Conservation (phyloP, 768 basidiomycete species). For the Amanita muscaria region DNA sequence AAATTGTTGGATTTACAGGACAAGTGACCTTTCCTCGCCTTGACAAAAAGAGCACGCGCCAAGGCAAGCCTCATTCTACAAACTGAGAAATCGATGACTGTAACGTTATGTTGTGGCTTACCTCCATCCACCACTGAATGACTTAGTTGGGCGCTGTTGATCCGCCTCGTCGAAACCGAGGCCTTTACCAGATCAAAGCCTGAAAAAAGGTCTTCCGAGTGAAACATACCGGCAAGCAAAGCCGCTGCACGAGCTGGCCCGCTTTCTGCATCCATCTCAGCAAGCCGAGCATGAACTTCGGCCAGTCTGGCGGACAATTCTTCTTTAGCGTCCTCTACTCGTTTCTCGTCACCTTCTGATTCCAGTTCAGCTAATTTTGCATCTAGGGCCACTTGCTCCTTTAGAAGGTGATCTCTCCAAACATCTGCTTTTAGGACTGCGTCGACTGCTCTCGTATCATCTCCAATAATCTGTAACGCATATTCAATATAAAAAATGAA, state of each 20-base stretch:
- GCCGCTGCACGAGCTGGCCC: constrained; percentile 92
- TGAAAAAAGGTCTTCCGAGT: not conserved
- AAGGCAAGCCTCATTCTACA: constrained; percentile 90
- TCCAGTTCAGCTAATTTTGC: constrained; percentile 66
- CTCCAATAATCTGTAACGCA: constrained; percentile 66
- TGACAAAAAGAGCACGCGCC: constrained; percentile 93
- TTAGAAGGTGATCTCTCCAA: constrained; percentile 88
- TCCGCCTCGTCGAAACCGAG: constrained; percentile 88
- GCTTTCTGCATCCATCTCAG: constrained; percentile 98
- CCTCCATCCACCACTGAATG: constrained; percentile 97
- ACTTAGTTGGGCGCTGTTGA: constrained; percentile 72
- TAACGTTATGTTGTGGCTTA: constrained; percentile 21
- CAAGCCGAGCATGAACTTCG: constrained; percentile 81
- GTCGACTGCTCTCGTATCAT: constrained; percentile 86
- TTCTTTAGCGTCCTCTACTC: constrained; percentile 78
- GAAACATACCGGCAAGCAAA: constrained; percentile 64
- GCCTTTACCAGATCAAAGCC: constrained; percentile 32
- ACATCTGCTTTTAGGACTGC: constrained; percentile 99
- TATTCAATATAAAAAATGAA: constrained; percentile 2
- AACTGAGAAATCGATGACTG: not conserved
- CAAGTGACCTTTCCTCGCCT: constrained; percentile 33
- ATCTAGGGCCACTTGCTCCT: constrained; percentile 75
- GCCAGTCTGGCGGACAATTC: constrained; percentile 74
- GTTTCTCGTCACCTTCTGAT: constrained; percentile 63
- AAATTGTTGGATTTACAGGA: not conserved